phyloP scores from a whole-genome alignment of 306 rosid species.

The Castanea crenata region DNA sequence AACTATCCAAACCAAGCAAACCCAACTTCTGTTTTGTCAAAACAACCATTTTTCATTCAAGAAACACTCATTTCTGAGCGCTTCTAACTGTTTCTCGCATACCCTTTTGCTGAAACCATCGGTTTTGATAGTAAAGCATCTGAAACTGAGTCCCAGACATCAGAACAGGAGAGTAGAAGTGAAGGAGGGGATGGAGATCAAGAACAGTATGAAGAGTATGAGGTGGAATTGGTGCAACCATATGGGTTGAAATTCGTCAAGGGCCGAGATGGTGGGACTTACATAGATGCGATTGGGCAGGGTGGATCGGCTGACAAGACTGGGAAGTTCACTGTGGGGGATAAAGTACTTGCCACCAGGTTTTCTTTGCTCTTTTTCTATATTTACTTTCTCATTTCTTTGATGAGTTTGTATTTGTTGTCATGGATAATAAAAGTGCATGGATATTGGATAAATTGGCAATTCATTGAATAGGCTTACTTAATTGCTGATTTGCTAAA shows the following conservation, averaged over 20 bases:
- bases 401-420: not conserved
- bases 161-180: slow-evolving; percentile 36
- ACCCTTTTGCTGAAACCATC: slow-evolving; percentile 35
- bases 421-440: not conserved
- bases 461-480: not conserved
- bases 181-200: slow-evolving; percentile 31
- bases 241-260: slow-evolving; percentile 78
- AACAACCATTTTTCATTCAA: slow-evolving; percentile 35
- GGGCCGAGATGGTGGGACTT: slow-evolving; percentile 92
- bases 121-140: slow-evolving; percentile 53
- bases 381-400: not conserved
- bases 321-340: slow-evolving; percentile 78
- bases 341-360: slow-evolving; percentile 86
- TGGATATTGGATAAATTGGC: not conserved
- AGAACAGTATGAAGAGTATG: slow-evolving; percentile 70
- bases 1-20: slow-evolving; percentile 36
- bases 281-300: slow-evolving; percentile 91
- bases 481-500: not conserved
- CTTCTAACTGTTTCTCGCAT: slow-evolving; percentile 28
- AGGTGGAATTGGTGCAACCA: slow-evolving; percentile 81
- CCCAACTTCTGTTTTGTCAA: slow-evolving; percentile 28
- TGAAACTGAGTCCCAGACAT: slow-evolving; percentile 46
- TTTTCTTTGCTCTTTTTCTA: not conserved
- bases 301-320: slow-evolving; percentile 84
- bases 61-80: slow-evolving; percentile 23